A percentile compares a stretch with the other conserved stretches of the same genome.
These are phyloP conservation scores for Chamaecrista fasciculata DNA, from an alignment of 306 rosid genomes.

Conservation along the genomic window DNA sequence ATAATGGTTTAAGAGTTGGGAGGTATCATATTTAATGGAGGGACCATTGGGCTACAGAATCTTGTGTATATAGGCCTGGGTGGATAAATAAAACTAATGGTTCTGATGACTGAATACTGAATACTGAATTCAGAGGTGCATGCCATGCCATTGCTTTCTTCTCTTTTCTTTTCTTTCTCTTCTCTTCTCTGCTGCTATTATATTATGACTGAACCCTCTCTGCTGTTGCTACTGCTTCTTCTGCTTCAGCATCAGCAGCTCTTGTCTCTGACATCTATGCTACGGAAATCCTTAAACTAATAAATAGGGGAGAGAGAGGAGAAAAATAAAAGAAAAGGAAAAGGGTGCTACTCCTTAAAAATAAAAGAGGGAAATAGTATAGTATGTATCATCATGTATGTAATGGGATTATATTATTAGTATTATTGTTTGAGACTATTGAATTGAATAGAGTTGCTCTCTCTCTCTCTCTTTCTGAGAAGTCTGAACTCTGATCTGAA, in stretches of 20 bases:
- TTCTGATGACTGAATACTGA: constrained; percentile 56
- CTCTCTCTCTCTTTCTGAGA: no score
- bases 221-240: constrained; percentile 60
- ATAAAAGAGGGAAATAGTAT: constrained; percentile 51
- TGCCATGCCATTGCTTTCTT: constrained; percentile 52
- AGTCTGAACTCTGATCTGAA: constrained; percentile 24
- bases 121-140: not conserved
- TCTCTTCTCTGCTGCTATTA: constrained; percentile 51
- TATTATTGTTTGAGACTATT: no score
- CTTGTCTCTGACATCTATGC: constrained; percentile 84
- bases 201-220: constrained; percentile 85
- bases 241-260: constrained; percentile 64
- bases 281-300: constrained; percentile 87
- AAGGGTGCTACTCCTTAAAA: no score
- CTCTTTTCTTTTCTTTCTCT: no score
- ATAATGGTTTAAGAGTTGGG: no score
- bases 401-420: no score
- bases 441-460: constrained; percentile 53
- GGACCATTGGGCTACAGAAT: constrained; percentile 86
- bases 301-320: not conserved
- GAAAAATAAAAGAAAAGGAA: constrained; percentile 6
- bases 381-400: no score
- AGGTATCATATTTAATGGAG: constrained; percentile 14
- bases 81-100: constrained; percentile 79
- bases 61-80: constrained; percentile 66